These are phyloP conservation scores for Caryopteris hybrid DNA, from an alignment of 305 asterid species.

Conservation along the genomic window DNA sequence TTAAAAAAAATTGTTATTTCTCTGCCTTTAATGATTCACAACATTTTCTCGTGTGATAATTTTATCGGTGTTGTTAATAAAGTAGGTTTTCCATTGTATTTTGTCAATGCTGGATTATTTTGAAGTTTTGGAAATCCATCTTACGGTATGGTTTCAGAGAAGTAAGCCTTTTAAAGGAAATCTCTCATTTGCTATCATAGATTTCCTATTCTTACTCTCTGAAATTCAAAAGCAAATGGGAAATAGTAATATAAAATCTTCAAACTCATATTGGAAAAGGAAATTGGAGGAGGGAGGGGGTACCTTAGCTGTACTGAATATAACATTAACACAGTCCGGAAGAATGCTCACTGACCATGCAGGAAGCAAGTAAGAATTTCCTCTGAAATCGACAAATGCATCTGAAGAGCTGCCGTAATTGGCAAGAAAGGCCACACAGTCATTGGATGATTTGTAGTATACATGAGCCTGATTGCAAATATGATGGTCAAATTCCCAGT, in stretches of 20 bases:
- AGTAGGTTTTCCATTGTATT: no score
- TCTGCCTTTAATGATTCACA: no score
- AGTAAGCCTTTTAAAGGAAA: neutral
- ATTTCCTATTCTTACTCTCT: neutral
- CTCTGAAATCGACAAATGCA: slow-evolving; percentile 58
- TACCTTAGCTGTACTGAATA: slow-evolving; percentile 84
- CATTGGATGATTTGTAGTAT: slow-evolving; percentile 52
- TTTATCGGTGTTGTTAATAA: no score
- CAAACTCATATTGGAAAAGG: neutral
- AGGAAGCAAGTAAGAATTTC: slow-evolving; percentile 66
- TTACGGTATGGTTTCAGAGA: neutral
- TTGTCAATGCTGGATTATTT: no score
- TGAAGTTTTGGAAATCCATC: no score
- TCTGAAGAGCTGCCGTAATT: slow-evolving; percentile 55
- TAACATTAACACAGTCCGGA: slow-evolving; percentile 68
- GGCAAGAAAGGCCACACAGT: slow-evolving; percentile 84
- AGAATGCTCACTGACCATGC: slow-evolving; percentile 95
- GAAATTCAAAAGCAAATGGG: neutral
- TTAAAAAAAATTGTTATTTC: no score
- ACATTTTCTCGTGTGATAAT: no score
- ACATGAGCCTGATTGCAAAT: slow-evolving; percentile 63
- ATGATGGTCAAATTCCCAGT: neutral
- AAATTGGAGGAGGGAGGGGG: neutral
- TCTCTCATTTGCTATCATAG: neutral
- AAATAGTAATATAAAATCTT: neutral